Conservation (phyloP, 2,329 filamentous ascomycete genomes). For the Alternaria consortialis region DNA sequence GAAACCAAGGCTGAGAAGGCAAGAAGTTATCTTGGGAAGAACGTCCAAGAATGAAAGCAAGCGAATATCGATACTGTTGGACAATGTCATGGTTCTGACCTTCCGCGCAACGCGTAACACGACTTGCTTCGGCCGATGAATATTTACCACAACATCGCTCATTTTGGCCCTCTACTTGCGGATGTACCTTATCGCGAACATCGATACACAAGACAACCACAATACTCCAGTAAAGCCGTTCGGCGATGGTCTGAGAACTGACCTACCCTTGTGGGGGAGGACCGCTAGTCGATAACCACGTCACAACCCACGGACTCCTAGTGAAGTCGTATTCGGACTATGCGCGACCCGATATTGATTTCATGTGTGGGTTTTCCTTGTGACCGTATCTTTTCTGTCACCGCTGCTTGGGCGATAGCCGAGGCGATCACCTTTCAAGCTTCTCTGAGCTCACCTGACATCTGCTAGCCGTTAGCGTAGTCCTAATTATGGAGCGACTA, state of each 20-base stretch:
- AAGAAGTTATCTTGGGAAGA: not conserved
- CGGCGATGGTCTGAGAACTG: not conserved
- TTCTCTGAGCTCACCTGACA: not conserved
- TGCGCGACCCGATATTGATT: not conserved
- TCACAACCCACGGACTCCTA: constrained; percentile 3
- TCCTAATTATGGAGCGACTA: not conserved
- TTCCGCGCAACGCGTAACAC: not conserved
- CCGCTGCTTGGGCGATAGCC: not conserved
- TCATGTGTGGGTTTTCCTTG: not conserved
- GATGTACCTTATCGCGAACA: not conserved
- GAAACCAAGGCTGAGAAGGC: not conserved
- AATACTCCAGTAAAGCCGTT: not conserved
- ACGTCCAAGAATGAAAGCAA: not conserved
- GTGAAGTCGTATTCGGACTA: constrained; percentile 2
- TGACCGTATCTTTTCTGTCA: not conserved
- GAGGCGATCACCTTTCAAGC: constrained; percentile 4
- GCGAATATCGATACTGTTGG: not conserved
- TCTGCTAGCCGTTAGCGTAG: not conserved
- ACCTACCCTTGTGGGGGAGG: not conserved
- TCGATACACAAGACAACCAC: not conserved
- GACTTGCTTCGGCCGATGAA: not conserved
- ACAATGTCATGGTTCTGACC: not conserved
- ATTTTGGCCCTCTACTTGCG: no score
- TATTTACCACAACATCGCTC: not conserved
- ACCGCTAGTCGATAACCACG: not conserved